Evolutionary conservation across 345 rosid species (phyloP), one percentile per base, ranked within the genome.

Genomic region (Hibiscus syriacus): DNA sequence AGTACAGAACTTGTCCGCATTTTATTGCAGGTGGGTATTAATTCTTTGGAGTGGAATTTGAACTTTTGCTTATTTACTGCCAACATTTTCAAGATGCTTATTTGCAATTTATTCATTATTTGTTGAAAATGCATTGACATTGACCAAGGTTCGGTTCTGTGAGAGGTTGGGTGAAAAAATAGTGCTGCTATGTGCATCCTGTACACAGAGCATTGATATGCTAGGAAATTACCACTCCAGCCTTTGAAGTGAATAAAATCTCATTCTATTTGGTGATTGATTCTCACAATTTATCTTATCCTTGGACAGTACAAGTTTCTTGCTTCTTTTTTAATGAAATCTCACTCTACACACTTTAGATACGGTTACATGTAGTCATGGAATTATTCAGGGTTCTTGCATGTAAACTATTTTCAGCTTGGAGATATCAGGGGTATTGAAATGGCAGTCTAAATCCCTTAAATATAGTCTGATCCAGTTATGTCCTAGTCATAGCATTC

Each of bases 1-100:
- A 90, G 99, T 79, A 93, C 97, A 68, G 98, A 93, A 80, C 97
- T 93, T 55, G 98, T 93, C 57, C 92, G 97, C 69, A 89, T 93
- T 61, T 77, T 93, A 67, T 77, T 93, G 76, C 93, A 88, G 98
- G 98, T 90, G 76, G 72, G 66, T 30, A 3, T 39, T 55, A 16
- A 2, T 48, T 55, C 67, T 57, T 49, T 12, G 23, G 23, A 9
- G 20, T 60, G 59, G 22, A 23, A 25, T 62, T 68, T n/a, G 20
- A 25, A 17, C 57, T 57, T 62, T 17, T 64, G n/a, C 14, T 14
- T 3, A n/a, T 17, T 43, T 43, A 20, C 45, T 19, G 17, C 19
- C 65, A 38, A 36, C 19, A 20, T 61, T 61, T 61, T 20, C 9
- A 14, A 20, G 29, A 20, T 36, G 0, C 45, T 17, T 59, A 16